Base-by-base conservation (phyloP, 805 yeast genomes). In the Groenewaldozyma salmanticensis region DNA sequence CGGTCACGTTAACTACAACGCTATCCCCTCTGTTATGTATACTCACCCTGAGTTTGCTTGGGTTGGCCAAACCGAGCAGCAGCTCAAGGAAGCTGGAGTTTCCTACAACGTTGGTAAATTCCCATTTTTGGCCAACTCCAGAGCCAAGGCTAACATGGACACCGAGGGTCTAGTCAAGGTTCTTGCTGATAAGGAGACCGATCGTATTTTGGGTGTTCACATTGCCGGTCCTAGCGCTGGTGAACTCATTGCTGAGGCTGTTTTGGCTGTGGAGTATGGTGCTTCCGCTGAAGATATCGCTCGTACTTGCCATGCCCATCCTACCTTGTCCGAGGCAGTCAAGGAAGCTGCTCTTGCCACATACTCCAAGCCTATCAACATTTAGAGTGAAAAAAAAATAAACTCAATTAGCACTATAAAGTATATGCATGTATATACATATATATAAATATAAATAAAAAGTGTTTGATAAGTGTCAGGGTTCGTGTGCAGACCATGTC, bases 21-120 rank as follows among this genome's bases (percentile, higher is more conserved):
- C 84, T 71, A 92, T 92, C 55, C 99, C 99, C 52, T 78, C 96
- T 27, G 98, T 92, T 52, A 92, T 92, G 98, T 92, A 92, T 75
- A 81, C 97, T 38, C 96, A 87, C 69, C 99, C 99, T 50, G 99
- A 92, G 72, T 96, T 92, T 54, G 97, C 97, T 40, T 92, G 98
- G 98, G 95, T 84, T 54, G 99, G 99, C 55, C 84, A 84, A 68
- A 83, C 79, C 59, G 99, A 92, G 71, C 80, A 88, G 71, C 88
- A 88, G 68, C 75, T 88, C 63, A 88, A 90, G 74, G 88, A 75
- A 54, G 86, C 86, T 55, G 96, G 96, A 54, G 77, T 87, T 65
- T 74, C 80, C 55, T 92, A 82, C 77, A 88, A 81, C 67, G 75
- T 83, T 47, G 99, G 99, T 62, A 92, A 92, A 70, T 92, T 90